These are phyloP conservation scores for Moricandia moricandioides DNA, from an alignment of 345 rosid genomes.

Conservation along the genomic window DNA sequence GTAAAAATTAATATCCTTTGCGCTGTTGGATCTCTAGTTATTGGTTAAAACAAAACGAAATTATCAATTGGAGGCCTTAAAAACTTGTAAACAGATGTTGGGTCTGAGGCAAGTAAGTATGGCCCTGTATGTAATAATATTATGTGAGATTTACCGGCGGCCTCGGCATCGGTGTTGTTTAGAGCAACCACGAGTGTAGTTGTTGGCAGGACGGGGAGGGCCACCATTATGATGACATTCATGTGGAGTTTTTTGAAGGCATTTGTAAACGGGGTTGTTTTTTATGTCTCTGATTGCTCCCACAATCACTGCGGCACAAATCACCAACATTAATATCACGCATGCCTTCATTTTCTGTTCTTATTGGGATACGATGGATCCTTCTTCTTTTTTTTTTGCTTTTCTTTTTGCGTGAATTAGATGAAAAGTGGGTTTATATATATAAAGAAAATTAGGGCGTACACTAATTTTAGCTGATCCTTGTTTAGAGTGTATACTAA, in stretches of 20 bases:
- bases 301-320: slow-evolving; percentile 1
- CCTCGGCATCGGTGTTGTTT: not conserved
- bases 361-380: not conserved
- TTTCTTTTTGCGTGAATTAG: not conserved
- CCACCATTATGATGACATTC: not conserved
- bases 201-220: not conserved
- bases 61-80: not conserved
- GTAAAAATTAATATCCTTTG: no score
- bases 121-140: not conserved
- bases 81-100: not conserved
- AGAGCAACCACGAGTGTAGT: slow-evolving; percentile 5
- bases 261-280: not conserved
- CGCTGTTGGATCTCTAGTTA: no score
- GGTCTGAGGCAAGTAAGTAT: not conserved
- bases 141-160: not conserved
- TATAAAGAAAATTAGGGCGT: not conserved
- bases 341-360: slow-evolving; percentile 9
- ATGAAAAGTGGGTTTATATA: not conserved
- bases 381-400: not conserved
- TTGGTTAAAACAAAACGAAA: not conserved
- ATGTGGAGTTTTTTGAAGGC: not conserved
- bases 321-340: slow-evolving; percentile 19
- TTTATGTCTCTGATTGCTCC: slow-evolving; percentile 9
- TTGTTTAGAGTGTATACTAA: not conserved
- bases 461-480: not conserved